These are phyloP conservation scores for Cytospora paraplurivora DNA, from an alignment of 2,329 filamentous ascomycete species.

Conservation along the genomic window DNA sequence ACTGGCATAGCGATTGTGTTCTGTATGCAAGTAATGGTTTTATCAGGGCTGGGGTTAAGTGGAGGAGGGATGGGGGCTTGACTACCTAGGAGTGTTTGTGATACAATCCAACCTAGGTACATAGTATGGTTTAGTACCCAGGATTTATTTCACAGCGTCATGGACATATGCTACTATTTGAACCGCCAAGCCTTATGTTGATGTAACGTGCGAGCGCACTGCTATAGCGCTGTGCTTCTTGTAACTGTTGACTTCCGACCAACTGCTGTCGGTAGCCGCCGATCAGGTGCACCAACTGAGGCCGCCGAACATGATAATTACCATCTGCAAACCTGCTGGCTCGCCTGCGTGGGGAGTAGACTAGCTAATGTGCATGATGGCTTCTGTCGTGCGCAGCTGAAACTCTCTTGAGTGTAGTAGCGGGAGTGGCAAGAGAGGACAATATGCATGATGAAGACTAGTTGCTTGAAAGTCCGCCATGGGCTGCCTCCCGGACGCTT, in stretches of 20 bases:
- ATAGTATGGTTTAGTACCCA: background rate
- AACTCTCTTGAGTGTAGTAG: no score
- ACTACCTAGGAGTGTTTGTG: background rate
- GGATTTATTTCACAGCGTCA: background rate
- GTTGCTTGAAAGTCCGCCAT: background rate
- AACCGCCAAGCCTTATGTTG: background rate
- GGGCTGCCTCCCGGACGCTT: background rate
- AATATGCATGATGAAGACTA: background rate
- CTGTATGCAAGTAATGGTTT: slow-evolving; percentile 11
- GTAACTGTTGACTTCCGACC: background rate
- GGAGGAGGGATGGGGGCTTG: background rate
- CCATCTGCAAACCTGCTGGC: background rate
- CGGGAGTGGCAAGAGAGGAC: no score
- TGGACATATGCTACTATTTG: background rate
- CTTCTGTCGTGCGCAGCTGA: no score
- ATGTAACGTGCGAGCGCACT: background rate
- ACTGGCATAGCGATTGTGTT: slow-evolving; percentile 13
- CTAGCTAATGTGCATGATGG: no score
- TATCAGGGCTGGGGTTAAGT: background rate
- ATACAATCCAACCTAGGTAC: background rate
- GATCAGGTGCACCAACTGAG: background rate
- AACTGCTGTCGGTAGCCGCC: background rate
- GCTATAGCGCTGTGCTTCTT: background rate
- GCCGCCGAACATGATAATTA: background rate
- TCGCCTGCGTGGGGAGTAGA: background rate